phyloP scores from a whole-genome alignment of 257 asterid species.

The Solanum lycopersicoides region DNA sequence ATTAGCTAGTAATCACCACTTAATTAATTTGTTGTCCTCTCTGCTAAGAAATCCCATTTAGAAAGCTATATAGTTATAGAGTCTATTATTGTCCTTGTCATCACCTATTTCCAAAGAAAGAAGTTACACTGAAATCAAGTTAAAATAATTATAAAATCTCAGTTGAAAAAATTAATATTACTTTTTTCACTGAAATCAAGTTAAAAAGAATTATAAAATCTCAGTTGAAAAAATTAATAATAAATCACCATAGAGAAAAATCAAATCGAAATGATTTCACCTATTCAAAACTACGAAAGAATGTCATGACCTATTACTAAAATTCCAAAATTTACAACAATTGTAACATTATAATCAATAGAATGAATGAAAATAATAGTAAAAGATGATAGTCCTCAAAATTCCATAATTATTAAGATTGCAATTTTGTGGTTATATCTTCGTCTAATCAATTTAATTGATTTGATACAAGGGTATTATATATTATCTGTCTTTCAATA shows the following conservation, averaged over 20 bases:
- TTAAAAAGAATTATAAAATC: neutral
- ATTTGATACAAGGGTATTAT: neutral
- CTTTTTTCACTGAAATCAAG: neutral
- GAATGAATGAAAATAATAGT: neutral
- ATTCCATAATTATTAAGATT: neutral
- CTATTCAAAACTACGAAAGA: neutral
- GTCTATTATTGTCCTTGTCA: neutral
- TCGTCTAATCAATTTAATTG: neutral
- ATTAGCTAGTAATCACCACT: neutral
- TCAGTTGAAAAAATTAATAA: neutral
- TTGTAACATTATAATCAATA: neutral
- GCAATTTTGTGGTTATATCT: neutral
- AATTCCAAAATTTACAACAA: neutral
- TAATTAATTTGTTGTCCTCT: neutral
- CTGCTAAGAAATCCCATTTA: neutral
- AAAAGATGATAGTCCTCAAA: neutral
- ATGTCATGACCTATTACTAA: neutral
- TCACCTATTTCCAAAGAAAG: neutral
- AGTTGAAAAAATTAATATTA: neutral
- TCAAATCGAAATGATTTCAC: neutral
- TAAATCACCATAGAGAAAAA: neutral
- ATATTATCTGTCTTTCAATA: neutral
- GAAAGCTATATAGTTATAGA: neutral
- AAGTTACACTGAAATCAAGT: neutral
- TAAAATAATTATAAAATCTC: neutral